Conservation (phyloP, 768 basidiomycete genomes). For the Amanita subjunquillea region DNA sequence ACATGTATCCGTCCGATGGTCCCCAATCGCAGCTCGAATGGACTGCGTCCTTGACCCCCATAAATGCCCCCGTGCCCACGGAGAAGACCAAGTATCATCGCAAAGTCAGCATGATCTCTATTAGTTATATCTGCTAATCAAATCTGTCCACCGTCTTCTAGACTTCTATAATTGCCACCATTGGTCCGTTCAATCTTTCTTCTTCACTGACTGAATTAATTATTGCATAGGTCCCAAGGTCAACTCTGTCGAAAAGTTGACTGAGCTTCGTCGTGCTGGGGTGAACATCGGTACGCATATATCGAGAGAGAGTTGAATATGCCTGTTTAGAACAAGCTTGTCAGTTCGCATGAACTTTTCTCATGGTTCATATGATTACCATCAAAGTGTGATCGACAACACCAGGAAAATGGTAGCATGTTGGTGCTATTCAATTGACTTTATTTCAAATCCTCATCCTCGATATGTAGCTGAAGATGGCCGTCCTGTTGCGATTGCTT, state of each 20-base stretch:
- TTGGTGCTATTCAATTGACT: slow-evolving; percentile 22
- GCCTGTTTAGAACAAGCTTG: neutral
- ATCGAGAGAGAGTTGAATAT: slow-evolving; percentile 3
- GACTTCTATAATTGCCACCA: slow-evolving; percentile 98
- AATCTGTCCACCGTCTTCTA: slow-evolving; percentile 20
- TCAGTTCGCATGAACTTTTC: slow-evolving; percentile 99
- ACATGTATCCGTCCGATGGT: slow-evolving; percentile 48
- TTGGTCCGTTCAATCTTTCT: slow-evolving; percentile 45
- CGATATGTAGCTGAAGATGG: slow-evolving; percentile 51
- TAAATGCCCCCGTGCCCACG: slow-evolving; percentile 58
- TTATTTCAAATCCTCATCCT: slow-evolving; percentile 1
- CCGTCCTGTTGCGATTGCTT: slow-evolving; percentile 92
- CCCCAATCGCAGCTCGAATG: slow-evolving; percentile 86
- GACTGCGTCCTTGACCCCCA: slow-evolving; percentile 74
- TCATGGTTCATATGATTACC: slow-evolving; percentile 97
- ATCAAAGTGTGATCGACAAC: slow-evolving; percentile 99
- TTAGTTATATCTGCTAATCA: slow-evolving; percentile 5
- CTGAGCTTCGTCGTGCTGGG: slow-evolving; percentile 78
- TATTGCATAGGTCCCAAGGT: slow-evolving; percentile 73
- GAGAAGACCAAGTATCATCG: slow-evolving; percentile 79
- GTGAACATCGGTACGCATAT: slow-evolving; percentile 86
- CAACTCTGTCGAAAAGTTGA: slow-evolving; percentile 83
- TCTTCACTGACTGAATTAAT: slow-evolving; percentile 1
- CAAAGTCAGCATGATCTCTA: slow-evolving; percentile 54
- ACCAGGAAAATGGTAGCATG: slow-evolving; percentile 77